Base-by-base conservation (phyloP, 2,329 filamentous ascomycete species). In the Pseudogymnoascus sp. region DNA sequence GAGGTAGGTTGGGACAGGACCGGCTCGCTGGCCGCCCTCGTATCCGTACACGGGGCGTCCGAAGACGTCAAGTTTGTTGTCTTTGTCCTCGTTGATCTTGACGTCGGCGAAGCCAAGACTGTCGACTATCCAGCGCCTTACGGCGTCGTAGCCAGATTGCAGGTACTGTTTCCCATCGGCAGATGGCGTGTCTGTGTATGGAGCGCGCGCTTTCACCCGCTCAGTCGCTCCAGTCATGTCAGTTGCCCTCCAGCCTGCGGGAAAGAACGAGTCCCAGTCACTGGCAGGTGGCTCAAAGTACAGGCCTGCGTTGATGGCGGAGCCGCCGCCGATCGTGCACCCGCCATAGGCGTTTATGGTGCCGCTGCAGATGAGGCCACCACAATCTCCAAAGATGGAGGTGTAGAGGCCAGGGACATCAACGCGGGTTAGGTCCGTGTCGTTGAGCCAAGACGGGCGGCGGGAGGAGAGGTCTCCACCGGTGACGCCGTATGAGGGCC, bases 251-350 rank as follows among this genome's bases (percentile, higher is more conserved):
- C 80, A 83, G 12, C 77, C 78, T 0, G 69, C 63, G 0, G 78
- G 78, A 59, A 77, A 77, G 58, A 79, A 81, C 6, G 74, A 68
- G 65, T 82, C 77, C 73, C 77, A 82, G 64, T 82, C 80, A 1
- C 76, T 77, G 1, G 77, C 75, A 0, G 80, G 80, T 5, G 80
- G 80, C 63, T 82, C 75, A 63, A 82, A 81, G 68, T 76, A 82
- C 1, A 82, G 68, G 7, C 79, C 79, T 5, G 80, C 80, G 61
- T 82, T 82, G 69, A 82, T 79, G 8, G 80, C 79, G 53, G 76
- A 79, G 61, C 75, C 77, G 7, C 80, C 80, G 4, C 80, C 80
- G 12, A 82, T 72, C 0, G 78, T 77, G 67, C 81, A 83, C 28
- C 76, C 81, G 22, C 77, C 74, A 64, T 75, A 80, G 8, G 74